Evolutionary conservation across 495 filamentous ascomycete genomes (phyloP).

Genomic region (Penicillium flavigenum): DNA sequence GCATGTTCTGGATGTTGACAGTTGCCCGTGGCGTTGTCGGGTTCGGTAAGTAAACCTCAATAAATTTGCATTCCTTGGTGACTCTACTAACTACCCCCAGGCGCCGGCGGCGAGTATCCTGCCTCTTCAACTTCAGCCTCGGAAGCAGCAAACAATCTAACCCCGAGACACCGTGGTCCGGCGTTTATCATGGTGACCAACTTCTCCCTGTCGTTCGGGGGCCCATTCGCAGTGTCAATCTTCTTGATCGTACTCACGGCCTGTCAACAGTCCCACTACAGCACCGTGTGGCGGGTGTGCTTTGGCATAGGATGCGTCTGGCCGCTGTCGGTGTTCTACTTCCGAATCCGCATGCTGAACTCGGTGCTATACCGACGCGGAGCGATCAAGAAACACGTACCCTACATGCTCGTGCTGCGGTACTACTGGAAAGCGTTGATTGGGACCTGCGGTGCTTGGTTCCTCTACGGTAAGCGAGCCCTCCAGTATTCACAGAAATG

Average conservation of each 20-base stretch:
- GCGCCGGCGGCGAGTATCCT: slow-evolving; percentile 48
- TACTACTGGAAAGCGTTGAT: slow-evolving; percentile 53
- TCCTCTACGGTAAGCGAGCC: slow-evolving; percentile 43
- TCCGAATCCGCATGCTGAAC: slow-evolving; percentile 53
- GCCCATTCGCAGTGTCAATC: slow-evolving; percentile 48
- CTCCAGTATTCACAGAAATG: neutral
- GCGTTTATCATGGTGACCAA: slow-evolving; percentile 57
- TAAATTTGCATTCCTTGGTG: neutral
- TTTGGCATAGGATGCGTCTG: slow-evolving; percentile 53
- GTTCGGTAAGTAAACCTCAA: slow-evolving; percentile 32
- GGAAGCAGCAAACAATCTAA: slow-evolving; percentile 52
- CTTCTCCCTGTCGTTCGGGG: slow-evolving; percentile 50
- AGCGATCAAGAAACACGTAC: slow-evolving; percentile 47
- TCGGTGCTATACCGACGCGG: slow-evolving; percentile 50
- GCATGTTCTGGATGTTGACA: slow-evolving; percentile 58
- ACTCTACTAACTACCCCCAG: slow-evolving; percentile 7
- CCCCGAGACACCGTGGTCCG: slow-evolving; percentile 44
- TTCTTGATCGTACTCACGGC: slow-evolving; percentile 50
- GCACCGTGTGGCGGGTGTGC: slow-evolving; percentile 52
- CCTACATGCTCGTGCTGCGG: slow-evolving; percentile 43
- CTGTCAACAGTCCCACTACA: slow-evolving; percentile 39
- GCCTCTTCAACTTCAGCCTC: slow-evolving; percentile 46
- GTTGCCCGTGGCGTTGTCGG: slow-evolving; percentile 49
- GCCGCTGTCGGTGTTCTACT: slow-evolving; percentile 53
- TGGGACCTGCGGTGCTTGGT: slow-evolving; percentile 51